These are phyloP conservation scores for Syzygium malaccense DNA, from an alignment of 441 rosid genomes.

Conservation along the genomic window DNA sequence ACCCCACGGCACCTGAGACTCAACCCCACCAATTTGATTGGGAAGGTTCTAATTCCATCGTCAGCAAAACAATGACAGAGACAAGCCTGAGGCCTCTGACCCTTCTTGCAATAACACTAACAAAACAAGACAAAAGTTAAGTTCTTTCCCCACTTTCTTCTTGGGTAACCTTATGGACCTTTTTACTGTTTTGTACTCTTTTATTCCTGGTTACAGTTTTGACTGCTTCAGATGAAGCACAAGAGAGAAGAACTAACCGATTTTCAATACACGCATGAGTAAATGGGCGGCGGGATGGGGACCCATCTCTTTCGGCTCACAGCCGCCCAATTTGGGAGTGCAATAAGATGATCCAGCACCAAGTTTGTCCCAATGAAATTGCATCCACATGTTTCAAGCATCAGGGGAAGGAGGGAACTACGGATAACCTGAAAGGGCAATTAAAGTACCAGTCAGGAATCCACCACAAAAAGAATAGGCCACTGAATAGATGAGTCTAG, in stretches of 20 bases:
- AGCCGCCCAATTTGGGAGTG: conserved; percentile 22
- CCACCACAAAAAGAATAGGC: not conserved
- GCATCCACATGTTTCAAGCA: conserved; percentile 16
- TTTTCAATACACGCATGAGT: not conserved
- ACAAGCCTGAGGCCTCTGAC: not conserved
- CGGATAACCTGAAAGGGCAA: conserved; percentile 24
- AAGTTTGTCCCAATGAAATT: not conserved
- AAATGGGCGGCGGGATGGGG: conserved; percentile 12
- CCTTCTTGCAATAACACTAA: not conserved
- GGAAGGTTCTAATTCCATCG: not conserved
- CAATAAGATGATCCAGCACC: not conserved
- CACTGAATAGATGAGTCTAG: conserved; percentile 2
- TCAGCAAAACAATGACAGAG: not conserved
- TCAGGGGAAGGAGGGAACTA: not conserved
- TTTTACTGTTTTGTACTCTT: not conserved
- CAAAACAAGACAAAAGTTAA: not conserved
- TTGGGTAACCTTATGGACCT: not conserved
- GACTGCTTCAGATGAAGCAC: not conserved
- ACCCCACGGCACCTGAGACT: not conserved
- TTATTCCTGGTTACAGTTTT: not conserved
- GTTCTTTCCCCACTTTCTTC: not conserved
- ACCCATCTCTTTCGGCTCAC: conserved; percentile 1
- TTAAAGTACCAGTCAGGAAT: conserved; percentile 6
- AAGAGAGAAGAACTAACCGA: not conserved
- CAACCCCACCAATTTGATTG: not conserved